Percentiles rank a stretch among this genome's conserved stretches.
These are phyloP conservation scores for Mycena venus DNA, from an alignment of 768 basidiomycete genomes.

Conservation along the genomic window DNA sequence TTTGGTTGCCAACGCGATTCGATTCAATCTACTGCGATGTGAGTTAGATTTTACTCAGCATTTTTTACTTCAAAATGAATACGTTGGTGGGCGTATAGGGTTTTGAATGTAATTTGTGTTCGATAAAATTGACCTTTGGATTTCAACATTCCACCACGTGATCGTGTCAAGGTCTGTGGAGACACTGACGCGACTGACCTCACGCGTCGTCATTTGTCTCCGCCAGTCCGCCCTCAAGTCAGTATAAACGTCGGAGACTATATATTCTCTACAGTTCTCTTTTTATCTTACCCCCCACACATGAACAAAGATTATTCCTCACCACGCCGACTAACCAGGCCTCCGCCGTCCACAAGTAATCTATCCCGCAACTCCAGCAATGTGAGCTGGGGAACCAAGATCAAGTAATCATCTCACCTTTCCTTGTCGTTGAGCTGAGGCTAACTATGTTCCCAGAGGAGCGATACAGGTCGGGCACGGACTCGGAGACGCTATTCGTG, in stretches of 20 bases:
- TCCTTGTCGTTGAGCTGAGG: too few species aligned
- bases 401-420: slow-evolving; percentile 1
- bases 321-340: neutral
- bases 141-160: slow-evolving; percentile 3
- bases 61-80: too few species aligned
- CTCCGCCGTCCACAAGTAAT: neutral
- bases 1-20: too few species aligned
- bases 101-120: too few species aligned
- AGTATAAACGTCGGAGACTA: slow-evolving; percentile 1
- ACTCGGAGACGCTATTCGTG: slow-evolving; percentile 28
- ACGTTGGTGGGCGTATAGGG: too few species aligned
- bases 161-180: slow-evolving; percentile 7
- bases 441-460: slow-evolving; percentile 6
- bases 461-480: slow-evolving; percentile 33
- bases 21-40: too few species aligned
- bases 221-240: neutral
- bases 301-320: slow-evolving; percentile 26
- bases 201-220: slow-evolving; percentile 1
- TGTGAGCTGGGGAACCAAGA: slow-evolving; percentile 30
- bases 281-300: neutral
- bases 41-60: too few species aligned
- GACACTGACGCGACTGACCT: slow-evolving; percentile 13
- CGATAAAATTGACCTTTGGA: too few species aligned
- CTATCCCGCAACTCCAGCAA: slow-evolving; percentile 19
- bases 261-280: neutral